Evolutionary conservation across 805 yeast species (phyloP), one percentile per base, ranked within the genome.

Genomic region (Suhomyces emberorum): DNA sequence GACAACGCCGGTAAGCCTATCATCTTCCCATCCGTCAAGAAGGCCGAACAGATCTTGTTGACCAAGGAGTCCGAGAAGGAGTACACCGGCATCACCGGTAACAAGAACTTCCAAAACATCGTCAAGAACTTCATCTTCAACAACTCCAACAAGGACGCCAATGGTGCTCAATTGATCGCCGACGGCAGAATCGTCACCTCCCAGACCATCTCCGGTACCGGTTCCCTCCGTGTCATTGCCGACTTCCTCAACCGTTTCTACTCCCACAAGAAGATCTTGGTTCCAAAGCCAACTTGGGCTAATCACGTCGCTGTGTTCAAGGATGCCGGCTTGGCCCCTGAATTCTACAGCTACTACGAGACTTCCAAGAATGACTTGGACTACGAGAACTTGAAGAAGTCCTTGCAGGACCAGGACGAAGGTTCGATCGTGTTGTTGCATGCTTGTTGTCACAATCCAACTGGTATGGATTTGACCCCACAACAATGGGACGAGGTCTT

Each of bases 361-460:
- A 63, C 69, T 44, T 42, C 60, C 35, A 74, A 72, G 47, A 83
- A 83, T 53, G 72, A 74, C 10, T 68, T 89, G 43, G 84, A 84
- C 57, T 67, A 79, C 44, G 79, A 72, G 18, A 80, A 81, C 32
- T 68, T 88, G 69, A 55, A 84, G 34, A 57, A 58, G 22, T 85
- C 86, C 35, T 62, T 88, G 32, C 51, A 66, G 16, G 53, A 59
- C 23, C 80, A 81, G 26, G 74, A 74, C 20, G 65, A 65, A 22
- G 86, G 83, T 18, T 69, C 82, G 15, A 74, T 78, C 35, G 81
- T 88, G 15, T 70, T 89, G 38, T 74, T 89, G 42, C 98, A 89
- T 62, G 96, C 96, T 7, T 88, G 96, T 59, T 93, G 96, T 54
- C 97, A 89, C 69, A 91, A 89, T 70, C 98, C 98, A 37, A 91